phyloP scores from a whole-genome alignment of 108 stramenopile genomes.

The Phaeodactylum tricornutum region DNA sequence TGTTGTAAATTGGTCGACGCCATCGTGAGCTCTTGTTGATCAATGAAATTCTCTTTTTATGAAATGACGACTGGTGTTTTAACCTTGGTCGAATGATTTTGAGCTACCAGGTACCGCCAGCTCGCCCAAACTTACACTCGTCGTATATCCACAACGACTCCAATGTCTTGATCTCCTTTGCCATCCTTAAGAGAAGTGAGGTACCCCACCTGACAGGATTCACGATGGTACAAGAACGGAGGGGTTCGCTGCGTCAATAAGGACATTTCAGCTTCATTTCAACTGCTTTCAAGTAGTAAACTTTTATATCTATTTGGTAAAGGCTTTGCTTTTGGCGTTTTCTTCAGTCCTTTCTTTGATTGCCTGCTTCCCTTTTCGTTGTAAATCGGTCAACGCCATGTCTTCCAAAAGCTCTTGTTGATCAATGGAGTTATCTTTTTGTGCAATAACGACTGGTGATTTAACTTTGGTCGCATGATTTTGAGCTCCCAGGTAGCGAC shows the following conservation, averaged over 20 bases:
- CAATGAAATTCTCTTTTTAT: conserved; percentile 24
- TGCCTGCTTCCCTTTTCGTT: conserved; percentile 62
- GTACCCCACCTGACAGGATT: conserved; percentile 48
- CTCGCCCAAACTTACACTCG: conserved; percentile 63
- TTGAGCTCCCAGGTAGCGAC: conserved; percentile 32
- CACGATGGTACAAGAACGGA: conserved; percentile 65
- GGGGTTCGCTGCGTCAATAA: no score
- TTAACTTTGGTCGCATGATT: conserved; percentile 10
- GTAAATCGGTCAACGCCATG: conserved; percentile 37
- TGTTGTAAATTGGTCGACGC: conserved; percentile 52
- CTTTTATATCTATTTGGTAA: conserved; percentile 2
- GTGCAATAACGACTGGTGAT: conserved; percentile 17
- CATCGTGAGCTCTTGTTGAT: conserved; percentile 40
- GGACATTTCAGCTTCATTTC: no score
- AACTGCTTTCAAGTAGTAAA: no score
- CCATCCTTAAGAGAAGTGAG: conserved; percentile 3
- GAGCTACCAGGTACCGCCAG: conserved; percentile 38
- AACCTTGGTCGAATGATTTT: conserved; percentile 53
- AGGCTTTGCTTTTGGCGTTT: conserved; percentile 3
- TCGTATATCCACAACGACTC: conserved; percentile 18
- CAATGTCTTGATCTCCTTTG: not conserved
- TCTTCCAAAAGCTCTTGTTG: conserved; percentile 58
- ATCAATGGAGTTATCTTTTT: conserved; percentile 38
- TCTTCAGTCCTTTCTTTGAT: conserved; percentile 65
- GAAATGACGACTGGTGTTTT: conserved; percentile 44